These are phyloP conservation scores for Bipolaris victoriae DNA, from an alignment of 2,329 filamentous ascomycete genomes.

Conservation along the genomic window DNA sequence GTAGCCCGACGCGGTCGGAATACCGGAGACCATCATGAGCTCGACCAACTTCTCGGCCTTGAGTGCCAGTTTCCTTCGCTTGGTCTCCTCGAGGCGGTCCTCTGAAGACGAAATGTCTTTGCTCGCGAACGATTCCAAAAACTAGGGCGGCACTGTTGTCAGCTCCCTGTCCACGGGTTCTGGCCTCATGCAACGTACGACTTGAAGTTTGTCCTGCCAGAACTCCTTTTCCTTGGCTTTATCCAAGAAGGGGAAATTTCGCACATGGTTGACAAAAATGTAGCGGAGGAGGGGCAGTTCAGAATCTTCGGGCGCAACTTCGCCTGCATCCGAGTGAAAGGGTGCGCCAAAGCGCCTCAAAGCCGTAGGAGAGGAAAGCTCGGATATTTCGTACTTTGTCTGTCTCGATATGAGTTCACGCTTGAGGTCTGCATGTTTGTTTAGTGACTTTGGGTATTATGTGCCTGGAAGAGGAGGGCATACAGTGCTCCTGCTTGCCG, in stretches of 20 bases:
- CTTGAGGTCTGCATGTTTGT: slow-evolving; percentile 74
- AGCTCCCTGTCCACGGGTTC: slow-evolving; percentile 19
- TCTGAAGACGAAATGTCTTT: slow-evolving; percentile 98
- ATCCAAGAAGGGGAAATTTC: slow-evolving; percentile 96
- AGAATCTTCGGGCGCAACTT: slow-evolving; percentile 90
- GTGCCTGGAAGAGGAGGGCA: slow-evolving; percentile 38
- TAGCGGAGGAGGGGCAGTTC: slow-evolving; percentile 92
- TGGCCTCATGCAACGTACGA: slow-evolving; percentile 63
- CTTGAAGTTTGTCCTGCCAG: slow-evolving; percentile 97
- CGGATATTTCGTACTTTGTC: slow-evolving; percentile 85
- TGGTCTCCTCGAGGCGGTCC: slow-evolving; percentile 94
- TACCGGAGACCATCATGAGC: slow-evolving; percentile 98
- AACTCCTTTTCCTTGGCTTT: slow-evolving; percentile 98
- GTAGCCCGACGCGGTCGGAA: slow-evolving; percentile 94
- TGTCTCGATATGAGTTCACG: slow-evolving; percentile 91
- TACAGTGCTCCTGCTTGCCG: slow-evolving; percentile 98
- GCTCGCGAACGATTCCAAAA: slow-evolving; percentile 94
- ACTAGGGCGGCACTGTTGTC: slow-evolving; percentile 59
- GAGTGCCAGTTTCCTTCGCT: slow-evolving; percentile 85
- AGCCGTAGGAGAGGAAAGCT: slow-evolving; percentile 93
- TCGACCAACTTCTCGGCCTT: slow-evolving; percentile 97
- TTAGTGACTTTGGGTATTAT: slow-evolving; percentile 12
- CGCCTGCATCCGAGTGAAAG: slow-evolving; percentile 89
- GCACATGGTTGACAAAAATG: slow-evolving; percentile 97
- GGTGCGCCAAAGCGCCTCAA: slow-evolving; percentile 94